Conservation (phyloP, 129 eudicot species). For the Centaurea solstitialis region DNA sequence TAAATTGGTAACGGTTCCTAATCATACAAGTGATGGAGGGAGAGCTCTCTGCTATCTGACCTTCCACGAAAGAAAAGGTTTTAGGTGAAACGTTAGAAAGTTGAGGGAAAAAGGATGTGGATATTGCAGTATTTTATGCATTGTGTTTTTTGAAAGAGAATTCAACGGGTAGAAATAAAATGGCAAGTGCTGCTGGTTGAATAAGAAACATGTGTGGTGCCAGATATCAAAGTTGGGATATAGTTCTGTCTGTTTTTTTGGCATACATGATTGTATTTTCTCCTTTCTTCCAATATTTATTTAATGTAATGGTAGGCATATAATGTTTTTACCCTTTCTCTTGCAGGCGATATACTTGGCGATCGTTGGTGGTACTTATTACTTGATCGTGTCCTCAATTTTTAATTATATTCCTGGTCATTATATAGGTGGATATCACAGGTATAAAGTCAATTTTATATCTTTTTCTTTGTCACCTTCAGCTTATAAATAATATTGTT, state of each 20-base stretch:
- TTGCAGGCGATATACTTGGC: slow-evolving; percentile 73
- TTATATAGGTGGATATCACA: slow-evolving; percentile 80
- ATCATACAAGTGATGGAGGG: neutral
- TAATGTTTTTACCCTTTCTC: neutral
- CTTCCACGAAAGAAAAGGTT: neutral
- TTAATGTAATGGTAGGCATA: neutral
- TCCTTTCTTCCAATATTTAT: neutral
- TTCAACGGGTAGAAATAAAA: neutral
- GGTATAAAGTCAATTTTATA: slow-evolving; percentile 38
- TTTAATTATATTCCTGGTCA: slow-evolving; percentile 82
- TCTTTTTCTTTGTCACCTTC: slow-evolving; percentile 4
- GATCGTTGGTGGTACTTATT: slow-evolving; percentile 72
- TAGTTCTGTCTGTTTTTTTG: neutral
- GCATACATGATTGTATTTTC: neutral
- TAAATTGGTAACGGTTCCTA: neutral
- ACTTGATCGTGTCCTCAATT: slow-evolving; percentile 61
- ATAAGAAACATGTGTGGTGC: neutral
- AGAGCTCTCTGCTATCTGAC: neutral
- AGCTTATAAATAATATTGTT: slow-evolving; percentile 12
- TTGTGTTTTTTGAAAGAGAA: neutral
- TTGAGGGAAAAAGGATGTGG: neutral
- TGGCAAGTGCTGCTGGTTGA: neutral
- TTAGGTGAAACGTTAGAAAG: neutral
- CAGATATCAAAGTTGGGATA: neutral
- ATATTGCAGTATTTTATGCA: neutral